A percentile compares a stretch with the other conserved stretches of the same genome.
Conservation (phyloP, 177 flowering plant species). For the Tripterygium wilfordii region DNA sequence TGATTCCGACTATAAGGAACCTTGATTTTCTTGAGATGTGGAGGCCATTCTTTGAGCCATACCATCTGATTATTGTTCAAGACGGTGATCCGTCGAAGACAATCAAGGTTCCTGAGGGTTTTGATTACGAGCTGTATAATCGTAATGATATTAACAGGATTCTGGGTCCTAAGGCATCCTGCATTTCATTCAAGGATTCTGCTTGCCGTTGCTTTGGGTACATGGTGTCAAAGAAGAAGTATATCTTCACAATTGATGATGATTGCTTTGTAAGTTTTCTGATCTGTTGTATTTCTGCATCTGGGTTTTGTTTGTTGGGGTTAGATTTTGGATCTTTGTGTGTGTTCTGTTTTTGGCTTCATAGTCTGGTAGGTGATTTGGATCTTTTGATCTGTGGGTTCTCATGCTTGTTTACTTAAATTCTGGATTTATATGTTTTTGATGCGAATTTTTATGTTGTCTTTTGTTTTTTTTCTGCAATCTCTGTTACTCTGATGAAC, state of each 20-base stretch:
- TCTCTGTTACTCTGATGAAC: no score
- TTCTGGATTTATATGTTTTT: conserved; percentile 1
- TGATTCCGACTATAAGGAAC: conserved; percentile 66
- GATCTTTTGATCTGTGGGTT: not conserved
- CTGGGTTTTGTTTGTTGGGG: conserved; percentile 3
- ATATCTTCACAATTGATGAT: conserved; percentile 72
- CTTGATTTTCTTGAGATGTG: conserved; percentile 75
- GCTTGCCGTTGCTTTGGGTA: conserved; percentile 80
- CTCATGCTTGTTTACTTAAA: not conserved
- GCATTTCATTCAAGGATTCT: conserved; percentile 81
- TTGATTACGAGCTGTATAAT: conserved; percentile 68
- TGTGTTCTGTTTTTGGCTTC: conserved; percentile 5
- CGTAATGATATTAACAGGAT: conserved; percentile 63
- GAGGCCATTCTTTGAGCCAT: conserved; percentile 61
- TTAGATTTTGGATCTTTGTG: not conserved
- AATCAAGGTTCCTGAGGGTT: conserved; percentile 62
- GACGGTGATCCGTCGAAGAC: conserved; percentile 64
- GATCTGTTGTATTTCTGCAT: not conserved
- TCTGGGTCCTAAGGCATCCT: conserved; percentile 66
- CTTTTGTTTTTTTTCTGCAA: no score
- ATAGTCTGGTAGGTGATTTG: not conserved
- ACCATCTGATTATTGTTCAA: conserved; percentile 66
- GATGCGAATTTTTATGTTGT: no score
- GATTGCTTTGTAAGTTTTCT: conserved; percentile 60
- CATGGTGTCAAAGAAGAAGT: conserved; percentile 84